Base-by-base conservation (phyloP, 805 yeast species). In the Candida maesae region DNA sequence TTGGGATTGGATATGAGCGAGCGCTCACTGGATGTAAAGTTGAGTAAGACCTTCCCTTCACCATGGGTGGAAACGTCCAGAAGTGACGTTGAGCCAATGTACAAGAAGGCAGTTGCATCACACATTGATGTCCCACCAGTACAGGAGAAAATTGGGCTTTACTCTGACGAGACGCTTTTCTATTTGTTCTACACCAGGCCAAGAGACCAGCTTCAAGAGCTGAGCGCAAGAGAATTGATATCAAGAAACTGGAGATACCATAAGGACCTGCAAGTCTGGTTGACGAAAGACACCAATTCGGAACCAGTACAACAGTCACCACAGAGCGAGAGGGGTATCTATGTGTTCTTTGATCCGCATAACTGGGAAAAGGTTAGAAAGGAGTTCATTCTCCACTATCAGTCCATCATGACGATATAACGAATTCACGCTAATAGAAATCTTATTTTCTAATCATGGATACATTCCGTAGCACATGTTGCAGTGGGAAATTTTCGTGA, bases 201-300 rank as follows among this genome's bases (percentile, higher is more conserved):
- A 5, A 80, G 88, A 40, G 97, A 93, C 59, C 79, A 88, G 4
- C 70, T 91, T 60, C 99, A 93, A 63, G 99, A 93, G 60, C 76
- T 89, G 42, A 95, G 95, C 5, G 95, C 97, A 6, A 72, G 91
- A 44, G 98, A 91, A 61, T 74, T 93, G 52, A 87, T 88, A 54
- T 80, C 80, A 47, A 74, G 99, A 54, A 93, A 91, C 65, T 93
- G 99, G 99, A 76, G 98, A 51, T 93, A 86, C 58, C 99, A 93
- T 65, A 91, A 89, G 65, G 95, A 88, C 46, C 74, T 93, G 42
- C 95, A 90, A 66, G 89, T 93, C 38, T 93, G 99, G 99, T 68
- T 93, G 44, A 93, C 99, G 11, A 93, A 93, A 63, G 96, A 89
- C 56, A 85, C 95, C 21, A 78, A 79, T 53, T 80, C 81, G 46